These are phyloP conservation scores for Penicillium dipodomyicola DNA, from an alignment of 495 filamentous ascomycete genomes.

Conservation along the genomic window DNA sequence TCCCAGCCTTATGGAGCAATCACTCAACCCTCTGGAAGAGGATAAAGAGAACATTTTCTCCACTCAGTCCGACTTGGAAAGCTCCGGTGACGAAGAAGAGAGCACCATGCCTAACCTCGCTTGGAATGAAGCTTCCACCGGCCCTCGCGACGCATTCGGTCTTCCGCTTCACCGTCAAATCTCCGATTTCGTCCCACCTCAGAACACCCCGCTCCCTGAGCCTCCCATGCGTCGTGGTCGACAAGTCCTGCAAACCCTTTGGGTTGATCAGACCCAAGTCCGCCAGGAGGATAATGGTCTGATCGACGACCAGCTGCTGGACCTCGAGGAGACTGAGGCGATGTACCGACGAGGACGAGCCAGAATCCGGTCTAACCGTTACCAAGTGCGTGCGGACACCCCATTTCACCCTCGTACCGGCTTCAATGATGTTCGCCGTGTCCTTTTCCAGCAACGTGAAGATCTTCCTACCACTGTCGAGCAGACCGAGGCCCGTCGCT, in stretches of 20 bases:
- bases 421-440: not conserved
- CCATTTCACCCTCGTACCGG: not conserved
- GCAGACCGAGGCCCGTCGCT: not conserved
- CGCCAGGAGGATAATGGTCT: not conserved
- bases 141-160: not conserved
- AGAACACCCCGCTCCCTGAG: not conserved
- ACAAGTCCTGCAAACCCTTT: not conserved
- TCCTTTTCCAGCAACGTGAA: not conserved
- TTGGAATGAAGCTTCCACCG: not conserved
- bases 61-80: not conserved
- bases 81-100: not conserved
- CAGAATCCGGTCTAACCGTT: not conserved
- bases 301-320: not conserved
- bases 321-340: not conserved
- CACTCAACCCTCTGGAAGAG: not conserved
- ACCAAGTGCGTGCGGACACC: not conserved
- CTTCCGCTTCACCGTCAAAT: not conserved
- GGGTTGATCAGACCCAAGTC: not conserved
- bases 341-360: not conserved
- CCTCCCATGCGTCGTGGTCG: not conserved
- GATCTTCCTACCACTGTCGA: too few species aligned
- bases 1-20: not conserved
- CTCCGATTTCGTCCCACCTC: not conserved
- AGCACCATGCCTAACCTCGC: too few species aligned
- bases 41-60: not conserved